Evolutionary conservation across 2,329 filamentous ascomycete genomes (phyloP), one percentile per base, ranked within the genome.

Genomic region (Colletotrichum sp.): DNA sequence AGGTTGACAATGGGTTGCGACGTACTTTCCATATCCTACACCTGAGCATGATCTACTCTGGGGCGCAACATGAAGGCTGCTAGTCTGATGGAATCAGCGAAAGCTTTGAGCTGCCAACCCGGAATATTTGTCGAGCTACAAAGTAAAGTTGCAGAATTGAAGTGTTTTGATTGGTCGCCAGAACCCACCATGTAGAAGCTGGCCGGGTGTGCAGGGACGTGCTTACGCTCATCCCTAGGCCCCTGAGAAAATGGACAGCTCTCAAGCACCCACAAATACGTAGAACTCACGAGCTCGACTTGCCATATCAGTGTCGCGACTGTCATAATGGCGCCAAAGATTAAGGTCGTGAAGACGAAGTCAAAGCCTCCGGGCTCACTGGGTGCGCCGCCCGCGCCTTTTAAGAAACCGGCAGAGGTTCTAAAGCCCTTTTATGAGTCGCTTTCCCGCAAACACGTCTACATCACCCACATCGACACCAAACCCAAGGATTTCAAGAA

Each of bases 391-490:
- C 93, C 93, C 1, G 83, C 89, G 34, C 95, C 95, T 9, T 98
- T 97, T 88, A 90, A 90, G 79, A 88, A 88, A 75, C 92, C 92
- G 0, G 91, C 95, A 1, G 83, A 90, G 65, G 88, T 89, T 36
- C 90, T 98, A 70, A 80, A 89, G 67, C 90, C 92, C 13, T 93
- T 98, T 82, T 89, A 94, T 81, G 86, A 90, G 44, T 90, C 88
- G 59, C 92, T 98, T 76, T 90, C 92, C 75, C 88, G 90, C 72
- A 86, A 90, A 72, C 92, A 95, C 84, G 90, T 98, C 82, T 98
- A 98, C 89, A 91, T 98, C 81, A 90, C 94, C 34, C 96, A 98
- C 87, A 88, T 98, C 84, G 96, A 98, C 88, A 87, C 86, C 76
- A 92, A 94, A 77, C 92, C 93, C 0, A 85, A 86, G 24, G 88